A percentile compares a stretch with the other conserved stretches of the same genome.
Conservation (phyloP, 2,329 filamentous ascomycete genomes). For the Cyanodermella asteris region DNA sequence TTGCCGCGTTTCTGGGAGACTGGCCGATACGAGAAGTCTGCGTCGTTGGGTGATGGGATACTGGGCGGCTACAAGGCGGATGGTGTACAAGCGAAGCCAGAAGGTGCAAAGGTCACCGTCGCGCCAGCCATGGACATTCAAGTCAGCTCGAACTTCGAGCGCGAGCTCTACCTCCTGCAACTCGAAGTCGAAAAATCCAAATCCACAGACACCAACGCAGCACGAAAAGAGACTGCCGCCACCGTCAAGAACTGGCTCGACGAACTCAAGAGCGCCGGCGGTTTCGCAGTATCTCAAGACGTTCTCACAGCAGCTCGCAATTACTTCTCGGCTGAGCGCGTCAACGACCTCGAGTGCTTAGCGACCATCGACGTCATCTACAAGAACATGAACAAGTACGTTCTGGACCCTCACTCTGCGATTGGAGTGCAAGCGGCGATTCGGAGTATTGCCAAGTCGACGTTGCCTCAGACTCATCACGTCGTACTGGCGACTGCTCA, state of each 20-base stretch:
- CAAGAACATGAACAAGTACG: slow-evolving; percentile 38
- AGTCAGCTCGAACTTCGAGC: slow-evolving; percentile 90
- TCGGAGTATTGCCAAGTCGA: slow-evolving; percentile 39
- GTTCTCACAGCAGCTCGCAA: slow-evolving; percentile 48
- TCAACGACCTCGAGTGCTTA: slow-evolving; percentile 42
- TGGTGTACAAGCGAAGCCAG: slow-evolving; percentile 38
- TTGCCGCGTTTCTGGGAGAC: slow-evolving; percentile 87
- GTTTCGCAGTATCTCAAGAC: slow-evolving; percentile 58
- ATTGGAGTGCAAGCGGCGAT: slow-evolving; percentile 61
- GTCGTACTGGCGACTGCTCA: slow-evolving; percentile 85
- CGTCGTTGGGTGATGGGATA: slow-evolving; percentile 18
- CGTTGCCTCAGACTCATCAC: slow-evolving; percentile 33
- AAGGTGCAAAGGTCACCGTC: slow-evolving; percentile 73
- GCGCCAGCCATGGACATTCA: slow-evolving; percentile 96
- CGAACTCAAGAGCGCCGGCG: slow-evolving; percentile 58
- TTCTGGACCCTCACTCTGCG: slow-evolving; percentile 82
- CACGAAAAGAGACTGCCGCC: slow-evolving; percentile 26
- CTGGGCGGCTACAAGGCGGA: slow-evolving; percentile 19
- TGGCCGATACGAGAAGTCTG: slow-evolving; percentile 67
- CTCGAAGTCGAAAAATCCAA: slow-evolving; percentile 38
- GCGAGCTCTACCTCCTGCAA: slow-evolving; percentile 80
- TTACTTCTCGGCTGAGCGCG: slow-evolving; percentile 61
- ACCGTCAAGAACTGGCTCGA: slow-evolving; percentile 60
- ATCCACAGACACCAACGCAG: slow-evolving; percentile 14
- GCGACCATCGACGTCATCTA: slow-evolving; percentile 41